phyloP scores from a whole-genome alignment of 2,329 filamentous ascomycete genomes.

The Bimuria novae-zelandiae region DNA sequence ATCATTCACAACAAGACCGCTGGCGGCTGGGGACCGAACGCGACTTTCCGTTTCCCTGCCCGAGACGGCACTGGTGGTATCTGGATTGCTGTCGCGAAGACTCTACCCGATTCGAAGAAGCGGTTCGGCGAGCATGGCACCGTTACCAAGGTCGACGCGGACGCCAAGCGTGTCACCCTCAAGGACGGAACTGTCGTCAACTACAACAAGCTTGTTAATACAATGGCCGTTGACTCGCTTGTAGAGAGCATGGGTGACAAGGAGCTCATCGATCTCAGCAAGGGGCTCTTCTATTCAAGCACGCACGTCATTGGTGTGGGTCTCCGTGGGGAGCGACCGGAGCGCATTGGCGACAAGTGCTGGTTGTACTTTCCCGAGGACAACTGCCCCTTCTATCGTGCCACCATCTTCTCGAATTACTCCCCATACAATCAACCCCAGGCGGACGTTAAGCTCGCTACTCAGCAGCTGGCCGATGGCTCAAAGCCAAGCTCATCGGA shows the following conservation, averaged over 20 bases:
- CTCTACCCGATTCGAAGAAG: constrained; percentile 88
- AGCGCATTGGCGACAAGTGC: constrained; percentile 99
- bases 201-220: constrained; percentile 92
- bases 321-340: constrained; percentile 86
- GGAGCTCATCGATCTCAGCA: constrained; percentile 80
- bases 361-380: constrained; percentile 99
- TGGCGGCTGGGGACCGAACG: constrained; percentile 97
- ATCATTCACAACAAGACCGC: constrained; percentile 95
- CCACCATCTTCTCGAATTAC: constrained; percentile 99
- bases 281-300: constrained; percentile 93
- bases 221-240: constrained; percentile 92
- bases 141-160: constrained; percentile 85
- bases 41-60: constrained; percentile 97
- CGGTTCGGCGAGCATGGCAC: constrained; percentile 83
- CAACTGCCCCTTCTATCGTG: constrained; percentile 98
- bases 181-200: constrained; percentile 84
- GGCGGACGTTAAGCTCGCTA: constrained; percentile 80
- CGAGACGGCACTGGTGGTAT: constrained; percentile 96
- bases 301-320: constrained; percentile 98
- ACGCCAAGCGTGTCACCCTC: constrained; percentile 80
- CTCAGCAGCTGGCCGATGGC: constrained; percentile 82
- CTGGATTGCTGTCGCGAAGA: constrained; percentile 96
- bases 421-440: constrained; percentile 97
- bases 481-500: constrained; percentile 74
- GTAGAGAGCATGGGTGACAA: constrained; percentile 86